These are phyloP conservation scores for Syncephalastrum racemosum DNA, from an alignment of 371 early-diverging fungal genomes.

Conservation along the genomic window DNA sequence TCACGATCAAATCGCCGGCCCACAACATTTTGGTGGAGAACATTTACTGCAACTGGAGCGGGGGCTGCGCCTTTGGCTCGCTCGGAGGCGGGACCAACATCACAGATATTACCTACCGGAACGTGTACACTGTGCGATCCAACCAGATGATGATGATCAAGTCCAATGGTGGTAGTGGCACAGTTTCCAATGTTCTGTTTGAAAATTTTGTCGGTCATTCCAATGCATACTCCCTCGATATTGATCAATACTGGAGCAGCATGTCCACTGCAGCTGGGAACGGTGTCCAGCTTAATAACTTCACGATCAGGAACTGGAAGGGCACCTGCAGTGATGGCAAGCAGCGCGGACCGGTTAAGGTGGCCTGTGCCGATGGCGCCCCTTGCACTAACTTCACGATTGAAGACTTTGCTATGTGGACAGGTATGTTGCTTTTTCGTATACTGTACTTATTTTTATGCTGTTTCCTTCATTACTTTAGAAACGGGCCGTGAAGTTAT, in stretches of 20 bases:
- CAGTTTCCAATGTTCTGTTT: conserved; percentile 5
- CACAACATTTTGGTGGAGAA: conserved; percentile 6
- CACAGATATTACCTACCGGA: conserved; percentile 4
- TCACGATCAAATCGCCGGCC: conserved; percentile 1
- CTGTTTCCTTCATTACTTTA: neutral
- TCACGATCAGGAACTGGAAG: conserved; percentile 6
- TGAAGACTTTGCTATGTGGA: conserved; percentile 8
- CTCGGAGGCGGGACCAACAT: conserved; percentile 4
- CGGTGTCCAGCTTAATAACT: conserved; percentile 5
- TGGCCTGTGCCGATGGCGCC: conserved; percentile 5
- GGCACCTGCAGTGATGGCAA: conserved; percentile 4
- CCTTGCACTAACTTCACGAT: conserved; percentile 7
- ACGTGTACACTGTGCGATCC: neutral
- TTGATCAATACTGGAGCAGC: conserved; percentile 8
- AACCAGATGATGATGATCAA: conserved; percentile 12
- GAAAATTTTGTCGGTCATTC: conserved; percentile 7
- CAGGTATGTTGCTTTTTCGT: neutral
- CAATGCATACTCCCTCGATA: conserved; percentile 1
- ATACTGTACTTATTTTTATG: neutral
- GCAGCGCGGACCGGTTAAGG: conserved; percentile 5
- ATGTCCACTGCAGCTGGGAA: neutral
- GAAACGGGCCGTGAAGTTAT: neutral
- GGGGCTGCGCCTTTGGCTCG: conserved; percentile 6
- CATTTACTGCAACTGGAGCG: conserved; percentile 10
- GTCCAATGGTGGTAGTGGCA: conserved; percentile 6